Base-by-base conservation (phyloP, 225 moss, liverwort and hornwort species). In the Physcomitrellopsis africana region DNA sequence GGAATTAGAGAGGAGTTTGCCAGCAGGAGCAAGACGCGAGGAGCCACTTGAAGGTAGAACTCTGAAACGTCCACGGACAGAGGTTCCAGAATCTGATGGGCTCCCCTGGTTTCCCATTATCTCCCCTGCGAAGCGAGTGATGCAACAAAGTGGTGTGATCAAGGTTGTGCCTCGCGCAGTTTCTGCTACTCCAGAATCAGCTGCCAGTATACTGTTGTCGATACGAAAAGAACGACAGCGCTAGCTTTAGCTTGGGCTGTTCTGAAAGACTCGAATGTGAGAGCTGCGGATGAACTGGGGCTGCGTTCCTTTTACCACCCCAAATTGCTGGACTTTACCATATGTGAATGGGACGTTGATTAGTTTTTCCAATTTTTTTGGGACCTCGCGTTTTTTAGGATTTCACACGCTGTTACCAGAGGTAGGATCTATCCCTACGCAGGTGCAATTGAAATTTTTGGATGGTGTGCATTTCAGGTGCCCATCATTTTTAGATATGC, bases 91-190 rank as follows among this genome's bases (percentile, higher is more conserved):
- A 56, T 75, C 60, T 77, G 76, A 55, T 63, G 63, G 27, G n/a
- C 63, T 59, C 10, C 77, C 77, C 9, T 80, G 76, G 79, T 74
- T 82, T 16, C 76, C 76, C 10, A 46, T 77, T 10, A 27, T 73
- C 51, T 67, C 86, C 19, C 79, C 84, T 19, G 59, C 72, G 11
- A 76, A 72, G 32, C 77, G 75, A 55, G 48, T 63, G 26, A 72
- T 19, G 59, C 76, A 79, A 41, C 77, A 80, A 52, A 70, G 16
- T 67, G 82, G 78, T 43, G 85, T 85, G 65, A 82, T 85, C 18
- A 87, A 85, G 74, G 84, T 82, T 37, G 82, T 84, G 19, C 89
- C 89, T 11, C 80, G 86, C 54, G 87, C 89, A 45, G 80, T 82
- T 47, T 74, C 77, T 43, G 89, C 87, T 42, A 79, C 89, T 55